Evolutionary conservation across 306 rosid genomes (phyloP).

Genomic region (Ochetophila trinervis): DNA sequence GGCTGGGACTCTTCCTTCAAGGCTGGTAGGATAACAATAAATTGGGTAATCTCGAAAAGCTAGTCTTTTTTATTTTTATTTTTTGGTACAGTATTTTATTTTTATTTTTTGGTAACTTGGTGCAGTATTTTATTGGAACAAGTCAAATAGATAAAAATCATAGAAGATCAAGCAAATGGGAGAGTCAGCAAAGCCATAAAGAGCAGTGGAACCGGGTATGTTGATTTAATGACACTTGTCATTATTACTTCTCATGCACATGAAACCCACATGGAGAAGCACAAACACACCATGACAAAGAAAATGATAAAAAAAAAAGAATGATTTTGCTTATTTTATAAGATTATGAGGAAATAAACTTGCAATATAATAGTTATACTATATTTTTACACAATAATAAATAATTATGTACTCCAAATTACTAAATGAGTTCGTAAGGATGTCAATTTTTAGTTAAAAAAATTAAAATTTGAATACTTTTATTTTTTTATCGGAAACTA

Average conservation of each 20-base stretch:
- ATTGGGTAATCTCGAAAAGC: no score
- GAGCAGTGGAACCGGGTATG: not conserved
- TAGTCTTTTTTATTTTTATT: no score
- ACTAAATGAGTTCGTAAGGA: no score
- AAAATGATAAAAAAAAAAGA: not conserved
- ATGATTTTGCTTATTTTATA: not conserved
- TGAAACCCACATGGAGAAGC: slow-evolving; percentile 21
- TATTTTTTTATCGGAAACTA: no score
- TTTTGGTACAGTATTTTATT: no score
- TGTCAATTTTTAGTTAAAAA: no score
- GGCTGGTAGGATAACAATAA: no score
- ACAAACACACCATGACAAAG: not conserved
- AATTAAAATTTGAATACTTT: no score
- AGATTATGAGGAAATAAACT: not conserved
- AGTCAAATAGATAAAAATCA: not conserved
- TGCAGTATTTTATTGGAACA: slow-evolving; percentile 1
- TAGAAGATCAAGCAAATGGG: not conserved
- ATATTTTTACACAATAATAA: no score
- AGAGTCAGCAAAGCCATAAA: slow-evolving; percentile 4
- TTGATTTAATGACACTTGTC: slow-evolving; percentile 6
- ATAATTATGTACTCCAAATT: no score
- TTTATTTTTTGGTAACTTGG: not conserved
- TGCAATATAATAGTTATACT: no score
- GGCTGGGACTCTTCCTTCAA: no score
- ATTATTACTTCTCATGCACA: slow-evolving; percentile 17